Evolutionary conservation across 441 rosid genomes (phyloP).

Genomic region (Viola pubescens): DNA sequence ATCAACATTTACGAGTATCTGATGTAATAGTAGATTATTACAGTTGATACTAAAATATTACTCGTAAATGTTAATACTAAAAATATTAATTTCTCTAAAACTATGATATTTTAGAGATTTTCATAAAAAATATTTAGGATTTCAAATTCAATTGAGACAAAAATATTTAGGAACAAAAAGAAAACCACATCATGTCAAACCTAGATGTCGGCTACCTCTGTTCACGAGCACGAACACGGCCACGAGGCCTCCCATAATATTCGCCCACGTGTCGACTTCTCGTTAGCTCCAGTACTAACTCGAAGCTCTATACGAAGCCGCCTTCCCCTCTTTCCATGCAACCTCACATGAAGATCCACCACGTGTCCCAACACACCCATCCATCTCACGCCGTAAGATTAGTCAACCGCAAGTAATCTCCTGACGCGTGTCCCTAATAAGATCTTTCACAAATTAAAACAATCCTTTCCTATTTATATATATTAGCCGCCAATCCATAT

Average conservation of each 20-base stretch:
- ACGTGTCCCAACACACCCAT: background rate
- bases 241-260: conserved; percentile 29
- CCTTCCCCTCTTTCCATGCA: conserved; percentile 10
- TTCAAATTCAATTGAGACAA: too few species aligned
- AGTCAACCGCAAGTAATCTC: background rate
- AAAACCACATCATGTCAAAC: conserved; percentile 9
- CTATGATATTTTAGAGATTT: too few species aligned
- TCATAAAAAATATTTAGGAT: too few species aligned
- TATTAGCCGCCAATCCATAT: background rate
- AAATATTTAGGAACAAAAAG: too few species aligned
- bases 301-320: conserved; percentile 21
- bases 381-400: background rate
- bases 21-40: too few species aligned
- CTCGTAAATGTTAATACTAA: too few species aligned
- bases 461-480: conserved; percentile 9
- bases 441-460: background rate
- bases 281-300: background rate
- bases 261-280: conserved; percentile 26
- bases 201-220: conserved; percentile 30
- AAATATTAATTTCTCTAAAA: too few species aligned
- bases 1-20: too few species aligned
- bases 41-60: too few species aligned
- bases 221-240: conserved; percentile 16
- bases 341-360: conserved; percentile 8
- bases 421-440: conserved; percentile 31